Conservation (phyloP, 352 stramenopile genomes). For the Globisporangium camurandrum region DNA sequence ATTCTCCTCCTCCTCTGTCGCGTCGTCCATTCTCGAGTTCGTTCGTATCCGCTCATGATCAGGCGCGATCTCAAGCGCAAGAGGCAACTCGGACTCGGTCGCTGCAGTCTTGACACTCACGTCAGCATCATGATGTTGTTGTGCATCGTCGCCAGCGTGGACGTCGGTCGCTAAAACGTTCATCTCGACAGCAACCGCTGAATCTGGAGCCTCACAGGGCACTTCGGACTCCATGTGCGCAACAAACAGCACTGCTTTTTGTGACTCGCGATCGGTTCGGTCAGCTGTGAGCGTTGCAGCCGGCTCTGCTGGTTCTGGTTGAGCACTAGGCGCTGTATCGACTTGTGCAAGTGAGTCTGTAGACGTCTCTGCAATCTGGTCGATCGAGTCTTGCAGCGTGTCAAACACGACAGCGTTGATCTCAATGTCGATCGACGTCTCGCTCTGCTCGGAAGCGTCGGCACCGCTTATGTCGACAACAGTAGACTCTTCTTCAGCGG, state of each 20-base stretch:
- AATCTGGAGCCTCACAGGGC: too few species aligned
- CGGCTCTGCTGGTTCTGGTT: too few species aligned
- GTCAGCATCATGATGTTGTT: too few species aligned
- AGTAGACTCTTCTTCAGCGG: too few species aligned
- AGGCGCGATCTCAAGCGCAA: not conserved
- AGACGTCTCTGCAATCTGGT: conserved; percentile 14
- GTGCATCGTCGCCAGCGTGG: too few species aligned
- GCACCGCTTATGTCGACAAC: not conserved
- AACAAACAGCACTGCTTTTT: not conserved
- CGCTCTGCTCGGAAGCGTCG: too few species aligned
- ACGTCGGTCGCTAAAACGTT: too few species aligned
- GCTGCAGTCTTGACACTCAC: too few species aligned
- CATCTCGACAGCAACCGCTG: too few species aligned
- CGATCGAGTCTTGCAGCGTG: conserved; percentile 22
- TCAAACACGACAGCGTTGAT: conserved; percentile 14
- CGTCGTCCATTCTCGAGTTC: not conserved
- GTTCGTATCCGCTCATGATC: not conserved
- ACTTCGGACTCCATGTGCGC: too few species aligned
- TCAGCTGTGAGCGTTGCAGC: too few species aligned
- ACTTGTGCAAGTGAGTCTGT: not conserved
- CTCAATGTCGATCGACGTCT: conserved; percentile 1
- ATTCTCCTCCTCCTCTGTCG: not conserved
- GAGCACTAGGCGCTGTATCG: not conserved
- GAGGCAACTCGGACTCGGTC: not conserved
- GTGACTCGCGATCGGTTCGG: too few species aligned